Conservation (phyloP, 495 filamentous ascomycete species). For the Tuber indicum region DNA sequence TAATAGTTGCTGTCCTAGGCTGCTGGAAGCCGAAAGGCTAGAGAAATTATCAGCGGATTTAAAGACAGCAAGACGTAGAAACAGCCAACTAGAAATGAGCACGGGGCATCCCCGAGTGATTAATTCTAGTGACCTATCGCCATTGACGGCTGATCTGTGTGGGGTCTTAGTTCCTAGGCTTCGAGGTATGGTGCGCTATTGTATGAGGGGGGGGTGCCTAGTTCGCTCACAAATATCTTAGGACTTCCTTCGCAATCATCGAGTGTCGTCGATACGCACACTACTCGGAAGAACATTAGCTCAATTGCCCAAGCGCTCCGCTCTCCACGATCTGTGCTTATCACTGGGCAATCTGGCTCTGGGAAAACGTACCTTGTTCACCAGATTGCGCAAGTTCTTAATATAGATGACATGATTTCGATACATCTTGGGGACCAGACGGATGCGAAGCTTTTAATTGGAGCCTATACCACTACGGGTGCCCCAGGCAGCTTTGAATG, state of each 20-base stretch:
- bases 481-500: conserved; percentile 83
- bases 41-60: conserved; percentile 45
- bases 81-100: conserved; percentile 27
- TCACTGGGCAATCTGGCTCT: conserved; percentile 76
- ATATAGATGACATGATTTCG: conserved; percentile 70
- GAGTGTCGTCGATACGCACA: conserved; percentile 63
- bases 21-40: conserved; percentile 66
- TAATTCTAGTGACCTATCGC: conserved; percentile 47
- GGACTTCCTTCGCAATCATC: conserved; percentile 49
- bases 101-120: conserved; percentile 42
- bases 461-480: conserved; percentile 79
- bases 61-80: conserved; percentile 44
- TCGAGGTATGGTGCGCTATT: conserved; percentile 23
- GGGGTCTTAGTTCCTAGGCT: conserved; percentile 38
- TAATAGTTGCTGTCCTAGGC: conserved; percentile 32
- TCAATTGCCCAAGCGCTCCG: conserved; percentile 61
- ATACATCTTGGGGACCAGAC: conserved; percentile 95
- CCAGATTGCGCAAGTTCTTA: conserved; percentile 69
- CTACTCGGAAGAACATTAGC: conserved; percentile 62
- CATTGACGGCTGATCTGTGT: conserved; percentile 50
- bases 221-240: conserved; percentile 58
- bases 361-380: conserved; percentile 86
- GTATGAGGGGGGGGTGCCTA: conserved; percentile 30
- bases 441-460: conserved; percentile 89
- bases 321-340: conserved; percentile 60